Conservation (phyloP, 495 filamentous ascomycete species). For the Hyphodiscus hymeniophilus region DNA sequence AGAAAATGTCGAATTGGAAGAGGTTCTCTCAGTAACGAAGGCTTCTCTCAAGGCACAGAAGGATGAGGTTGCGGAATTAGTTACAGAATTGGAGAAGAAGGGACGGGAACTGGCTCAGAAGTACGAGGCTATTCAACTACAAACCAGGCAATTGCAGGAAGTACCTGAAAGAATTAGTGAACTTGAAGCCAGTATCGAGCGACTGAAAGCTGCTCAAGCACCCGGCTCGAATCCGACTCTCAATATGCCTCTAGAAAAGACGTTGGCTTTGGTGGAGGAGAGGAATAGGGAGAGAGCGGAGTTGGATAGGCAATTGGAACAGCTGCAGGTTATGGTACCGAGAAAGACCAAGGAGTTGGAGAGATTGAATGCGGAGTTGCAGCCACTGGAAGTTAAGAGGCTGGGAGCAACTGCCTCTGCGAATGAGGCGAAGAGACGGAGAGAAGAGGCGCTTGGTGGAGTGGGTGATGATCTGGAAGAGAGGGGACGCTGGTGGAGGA, state of each 20-base stretch:
- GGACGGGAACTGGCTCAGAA: conserved; percentile 48
- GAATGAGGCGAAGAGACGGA: conserved; percentile 70
- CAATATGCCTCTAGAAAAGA: conserved; percentile 52
- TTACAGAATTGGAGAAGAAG: conserved; percentile 60
- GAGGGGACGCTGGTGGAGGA: conserved; percentile 73
- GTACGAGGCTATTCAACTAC: conserved; percentile 56
- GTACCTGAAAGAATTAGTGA: conserved; percentile 57
- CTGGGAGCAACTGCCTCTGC: conserved; percentile 59
- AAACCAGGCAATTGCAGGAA: conserved; percentile 46
- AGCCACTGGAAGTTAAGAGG: conserved; percentile 62
- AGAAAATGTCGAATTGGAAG: conserved; percentile 78
- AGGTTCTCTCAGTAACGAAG: conserved; percentile 61
- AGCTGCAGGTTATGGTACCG: conserved; percentile 56
- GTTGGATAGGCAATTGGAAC: conserved; percentile 59
- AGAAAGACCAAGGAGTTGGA: conserved; percentile 66
- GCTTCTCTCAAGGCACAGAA: conserved; percentile 70
- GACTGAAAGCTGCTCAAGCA: conserved; percentile 36
- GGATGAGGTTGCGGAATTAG: conserved; percentile 64
- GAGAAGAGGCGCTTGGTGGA: conserved; percentile 55
- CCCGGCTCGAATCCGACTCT: conserved; percentile 31
- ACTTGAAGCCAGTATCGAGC: conserved; percentile 50
- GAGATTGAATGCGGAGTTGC: conserved; percentile 60
- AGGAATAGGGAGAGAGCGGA: conserved; percentile 53
- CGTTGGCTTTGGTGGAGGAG: conserved; percentile 46
- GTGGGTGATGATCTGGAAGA: conserved; percentile 76